Evolutionary conservation across 176 grass and related monocot genomes (phyloP), one percentile per base, ranked within the genome.

Genomic region (Eragrostis nindensis): DNA sequence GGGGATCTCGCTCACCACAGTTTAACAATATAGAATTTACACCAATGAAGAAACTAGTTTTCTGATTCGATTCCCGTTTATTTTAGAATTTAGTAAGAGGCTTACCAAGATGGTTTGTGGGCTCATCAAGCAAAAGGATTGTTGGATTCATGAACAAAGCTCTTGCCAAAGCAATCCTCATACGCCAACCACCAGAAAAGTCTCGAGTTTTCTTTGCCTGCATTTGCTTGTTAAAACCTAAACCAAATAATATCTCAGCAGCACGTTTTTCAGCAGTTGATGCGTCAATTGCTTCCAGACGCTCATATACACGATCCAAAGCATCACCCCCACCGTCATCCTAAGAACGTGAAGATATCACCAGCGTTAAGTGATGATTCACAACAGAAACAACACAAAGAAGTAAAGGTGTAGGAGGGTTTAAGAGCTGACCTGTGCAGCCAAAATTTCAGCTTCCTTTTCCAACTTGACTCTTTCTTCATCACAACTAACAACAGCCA

Each of bases 131-230:
- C 73, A 98, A 79, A 86, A 98, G 95, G 78, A 98, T 95, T n/a
- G 96, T 98, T 27, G 96, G 96, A 52, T 98, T 98, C 90, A 98
- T 98, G 86, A 98, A 98, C 19, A 98, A 80, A 7, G 92, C 96
- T 79, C 96, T 93, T 36, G 96, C 88, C 77, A 98, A 83, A 56
- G 92, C 92, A 95, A 98, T 98, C 79, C 96, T 93, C 92, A 98
- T 98, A 67, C 96, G 92, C 90, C 96, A 98, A 82, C 96, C 96
- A 82, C 96, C 92, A 52, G 96, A 98, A 46, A 98, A 98, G 74
- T 98, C 96, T 24, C 75, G 66, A 57, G 92, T 98, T 87, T 84
- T 92, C 75, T 93, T 93, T 60, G 84, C 90, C 77, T 95, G 96
- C 90, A 95, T 95, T 81, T 95, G 71, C 57, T 98, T 98, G 81